Evolutionary conservation across 2,329 filamentous ascomycete genomes (phyloP), one percentile per base, ranked within the genome.

Genomic region (Fusarium heterosporum): DNA sequence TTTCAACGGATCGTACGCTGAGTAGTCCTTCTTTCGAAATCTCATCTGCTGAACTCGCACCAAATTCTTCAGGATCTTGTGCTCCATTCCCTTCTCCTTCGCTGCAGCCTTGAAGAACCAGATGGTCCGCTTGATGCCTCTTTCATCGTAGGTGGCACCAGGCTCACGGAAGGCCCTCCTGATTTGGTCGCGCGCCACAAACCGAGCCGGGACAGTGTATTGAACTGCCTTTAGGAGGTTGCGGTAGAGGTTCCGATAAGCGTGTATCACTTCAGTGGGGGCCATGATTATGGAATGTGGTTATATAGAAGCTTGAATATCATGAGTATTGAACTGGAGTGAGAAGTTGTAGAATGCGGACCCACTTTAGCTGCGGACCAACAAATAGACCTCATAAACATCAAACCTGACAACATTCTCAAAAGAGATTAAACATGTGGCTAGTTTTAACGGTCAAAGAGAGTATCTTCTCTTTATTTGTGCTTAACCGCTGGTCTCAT

Each of bases 241-340:
- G 51, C 89, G 87, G 74, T 91, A 90, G 32, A 96, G 82, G 58
- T 86, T 82, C 62, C 92, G 86, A 78, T 95, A 96, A 45, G 90
- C 87, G 69, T 85, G 83, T 38, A 89, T 73, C 50, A 92, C 73
- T 29, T 88, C 79, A 14, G 73, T 72, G 30, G 61, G 52, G 17
- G 65, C 50, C 72, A 74, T 76, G 36, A 28, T 47, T 54, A 28
- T 48, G 38, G 55, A 19, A 50, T 47, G 14, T 51, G 38, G 17
- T 26, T 41, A 14, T 28, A 47, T 26, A 46, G 26, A 30, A 17
- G 17, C 19, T 46, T 47, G 47, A 42, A 39, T 40, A 46, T 55
- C 14, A 26, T 39, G 17, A 12, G 25, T 43, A n/a, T 26, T 30
- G 14, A 39, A 49, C 32, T 14, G 32, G 28, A 22, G 36, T 43